Conservation (phyloP, 202 grass and related monocot species). For the Musa balbisiana region DNA sequence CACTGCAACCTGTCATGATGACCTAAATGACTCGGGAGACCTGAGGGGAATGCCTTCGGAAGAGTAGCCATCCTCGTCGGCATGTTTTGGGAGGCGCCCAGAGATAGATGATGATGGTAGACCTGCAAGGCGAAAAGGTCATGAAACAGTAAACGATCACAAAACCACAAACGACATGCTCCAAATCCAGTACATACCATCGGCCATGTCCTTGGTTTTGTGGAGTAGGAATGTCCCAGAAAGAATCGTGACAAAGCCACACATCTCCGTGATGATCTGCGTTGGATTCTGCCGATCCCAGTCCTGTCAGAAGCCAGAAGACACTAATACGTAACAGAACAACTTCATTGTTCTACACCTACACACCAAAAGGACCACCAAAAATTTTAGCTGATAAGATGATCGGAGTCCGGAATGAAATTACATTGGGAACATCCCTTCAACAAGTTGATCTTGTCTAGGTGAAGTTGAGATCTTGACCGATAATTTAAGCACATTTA, state of each 20-base stretch:
- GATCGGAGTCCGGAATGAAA: too few relatives aligned
- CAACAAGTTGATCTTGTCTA: too few relatives aligned
- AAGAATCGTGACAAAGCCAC: constrained; percentile 16
- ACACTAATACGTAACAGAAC: neutral
- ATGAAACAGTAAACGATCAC: neutral
- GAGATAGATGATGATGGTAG: constrained; percentile 30
- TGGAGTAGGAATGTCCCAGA: constrained; percentile 17
- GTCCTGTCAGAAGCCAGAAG: neutral
- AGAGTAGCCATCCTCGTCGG: constrained; percentile 24
- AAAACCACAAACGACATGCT: neutral
- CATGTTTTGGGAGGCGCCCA: constrained; percentile 33
- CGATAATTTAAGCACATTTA: too few relatives aligned
- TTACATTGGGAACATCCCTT: too few relatives aligned
- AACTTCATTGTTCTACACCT: too few relatives aligned
- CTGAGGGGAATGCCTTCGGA: constrained; percentile 52
- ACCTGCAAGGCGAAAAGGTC: constrained; percentile 12
- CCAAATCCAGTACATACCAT: neutral
- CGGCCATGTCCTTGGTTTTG: constrained; percentile 10
- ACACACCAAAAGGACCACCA: too few relatives aligned
- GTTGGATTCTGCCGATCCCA: constrained; percentile 19
- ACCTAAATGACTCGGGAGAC: constrained; percentile 46
- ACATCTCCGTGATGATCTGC: constrained; percentile 13
- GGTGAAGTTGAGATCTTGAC: too few relatives aligned
- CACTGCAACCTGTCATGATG: neutral
- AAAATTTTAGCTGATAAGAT: too few relatives aligned